Percentiles rank a stretch among this genome's conserved stretches.
Conservation (phyloP, 1,284 basidiomycete genomes). For the Sporisorium iseilematis-ciliati region DNA sequence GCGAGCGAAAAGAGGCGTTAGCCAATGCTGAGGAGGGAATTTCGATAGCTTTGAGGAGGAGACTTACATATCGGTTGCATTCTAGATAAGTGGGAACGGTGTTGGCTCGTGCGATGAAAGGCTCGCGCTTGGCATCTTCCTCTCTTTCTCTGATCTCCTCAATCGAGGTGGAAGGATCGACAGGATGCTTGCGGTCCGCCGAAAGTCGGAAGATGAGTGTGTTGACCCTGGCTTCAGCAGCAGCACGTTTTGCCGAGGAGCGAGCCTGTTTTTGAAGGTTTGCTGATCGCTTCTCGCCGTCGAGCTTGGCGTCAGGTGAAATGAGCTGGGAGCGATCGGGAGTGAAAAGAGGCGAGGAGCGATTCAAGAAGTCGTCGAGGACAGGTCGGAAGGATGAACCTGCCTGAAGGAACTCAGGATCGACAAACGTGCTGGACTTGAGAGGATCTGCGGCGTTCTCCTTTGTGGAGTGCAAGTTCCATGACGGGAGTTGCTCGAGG, state of each 20-base stretch:
- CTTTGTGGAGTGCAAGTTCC: constrained; percentile 19
- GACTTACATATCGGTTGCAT: constrained; percentile 79
- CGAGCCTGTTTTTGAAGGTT: constrained; percentile 13
- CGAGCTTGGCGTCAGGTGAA: constrained; percentile 21
- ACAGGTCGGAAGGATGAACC: constrained; percentile 26
- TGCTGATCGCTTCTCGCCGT: constrained; percentile 6
- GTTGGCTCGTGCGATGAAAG: constrained; percentile 82
- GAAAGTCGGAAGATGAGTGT: constrained; percentile 46
- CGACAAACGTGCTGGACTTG: constrained; percentile 45
- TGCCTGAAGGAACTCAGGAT: constrained; percentile 37
- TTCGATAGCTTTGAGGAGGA: no score
- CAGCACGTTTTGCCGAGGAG: constrained; percentile 25
- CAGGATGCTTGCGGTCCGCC: constrained; percentile 38
- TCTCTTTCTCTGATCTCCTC: constrained; percentile 44
- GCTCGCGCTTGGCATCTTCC: constrained; percentile 68
- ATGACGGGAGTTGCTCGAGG: constrained; percentile 17
- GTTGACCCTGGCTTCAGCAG: constrained; percentile 33
- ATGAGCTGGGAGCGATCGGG: constrained; percentile 31
- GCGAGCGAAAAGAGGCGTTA: background rate
- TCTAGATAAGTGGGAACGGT: constrained; percentile 85
- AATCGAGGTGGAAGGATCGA: constrained; percentile 34
- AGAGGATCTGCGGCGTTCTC: constrained; percentile 16
- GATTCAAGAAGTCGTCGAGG: constrained; percentile 20
- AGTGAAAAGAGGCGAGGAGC: constrained; percentile 41
- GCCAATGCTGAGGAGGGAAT: background rate